A percentile compares a stretch with the other conserved stretches of the same genome.
Evolutionary conservation across 768 basidiomycete species (phyloP).

Genomic region (Jaapia argillacea): DNA sequence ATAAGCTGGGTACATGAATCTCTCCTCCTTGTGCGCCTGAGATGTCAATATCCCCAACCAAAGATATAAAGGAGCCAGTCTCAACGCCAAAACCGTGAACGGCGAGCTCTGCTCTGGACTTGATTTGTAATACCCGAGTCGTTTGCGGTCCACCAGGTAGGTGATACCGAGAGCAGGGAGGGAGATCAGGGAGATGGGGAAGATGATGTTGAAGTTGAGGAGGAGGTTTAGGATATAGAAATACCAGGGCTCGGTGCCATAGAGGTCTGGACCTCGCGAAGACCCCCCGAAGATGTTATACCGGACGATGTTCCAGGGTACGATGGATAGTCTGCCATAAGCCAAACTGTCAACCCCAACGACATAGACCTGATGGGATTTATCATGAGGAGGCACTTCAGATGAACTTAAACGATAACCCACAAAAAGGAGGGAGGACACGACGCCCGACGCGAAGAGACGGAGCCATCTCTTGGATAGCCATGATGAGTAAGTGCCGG

Average conservation of each 20-base stretch:
- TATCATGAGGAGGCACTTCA: background rate
- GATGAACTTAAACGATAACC: conserved; percentile 13
- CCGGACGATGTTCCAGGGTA: conserved; percentile 87
- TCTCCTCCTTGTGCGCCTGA: conserved; percentile 95
- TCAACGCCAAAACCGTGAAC: conserved; percentile 62
- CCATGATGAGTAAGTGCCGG: conserved; percentile 41
- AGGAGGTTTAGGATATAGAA: conserved; percentile 86
- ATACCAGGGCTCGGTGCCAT: conserved; percentile 81
- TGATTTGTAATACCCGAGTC: conserved; percentile 49
- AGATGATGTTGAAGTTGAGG: conserved; percentile 88
- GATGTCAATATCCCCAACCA: conserved; percentile 73
- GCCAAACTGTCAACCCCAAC: conserved; percentile 75
- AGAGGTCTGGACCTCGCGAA: conserved; percentile 80
- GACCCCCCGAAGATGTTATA: conserved; percentile 88
- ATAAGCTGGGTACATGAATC: conserved; percentile 97
- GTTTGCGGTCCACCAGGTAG: conserved; percentile 62
- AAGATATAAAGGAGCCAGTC: conserved; percentile 86
- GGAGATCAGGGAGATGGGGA: conserved; percentile 73
- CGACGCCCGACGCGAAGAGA: conserved; percentile 39
- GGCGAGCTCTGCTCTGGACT: conserved; percentile 62
- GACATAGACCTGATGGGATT: conserved; percentile 72
- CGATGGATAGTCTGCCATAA: conserved; percentile 70
- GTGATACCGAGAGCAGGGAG: conserved; percentile 74
- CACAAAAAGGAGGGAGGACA: conserved; percentile 55
- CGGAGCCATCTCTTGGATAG: conserved; percentile 48